These are phyloP conservation scores for Leccinum fuscescens DNA, from an alignment of 1,284 basidiomycete species.

Conservation along the genomic window DNA sequence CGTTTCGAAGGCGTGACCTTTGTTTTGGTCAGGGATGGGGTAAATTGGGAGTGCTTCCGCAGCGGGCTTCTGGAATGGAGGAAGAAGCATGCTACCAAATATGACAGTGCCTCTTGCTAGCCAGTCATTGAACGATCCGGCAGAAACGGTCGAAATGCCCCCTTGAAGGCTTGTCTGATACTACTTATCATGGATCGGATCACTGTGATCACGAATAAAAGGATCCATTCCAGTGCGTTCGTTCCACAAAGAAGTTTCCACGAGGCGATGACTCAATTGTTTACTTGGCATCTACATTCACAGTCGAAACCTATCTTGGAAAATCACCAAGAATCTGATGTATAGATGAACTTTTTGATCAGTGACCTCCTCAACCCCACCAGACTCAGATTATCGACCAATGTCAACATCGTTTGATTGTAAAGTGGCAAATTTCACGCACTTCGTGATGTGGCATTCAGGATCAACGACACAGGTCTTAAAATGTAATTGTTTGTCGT, in stretches of 20 bases:
- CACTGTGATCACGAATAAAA: background rate
- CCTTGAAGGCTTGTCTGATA: background rate
- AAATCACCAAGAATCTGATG: constrained; percentile 1
- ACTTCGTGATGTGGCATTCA: background rate
- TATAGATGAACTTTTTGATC: constrained; percentile 2
- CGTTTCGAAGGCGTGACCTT: constrained; percentile 66
- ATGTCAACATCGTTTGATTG: constrained; percentile 3
- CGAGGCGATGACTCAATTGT: background rate
- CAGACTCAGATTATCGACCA: background rate
- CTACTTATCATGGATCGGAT: background rate
- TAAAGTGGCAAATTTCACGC: constrained; percentile 4
- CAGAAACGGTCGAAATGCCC: background rate
- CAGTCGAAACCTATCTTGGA: constrained; percentile 17
- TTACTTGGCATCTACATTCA: background rate
- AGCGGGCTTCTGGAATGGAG: constrained; percentile 64
- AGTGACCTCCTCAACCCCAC: background rate
- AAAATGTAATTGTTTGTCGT: background rate
- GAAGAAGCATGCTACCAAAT: constrained; percentile 25
- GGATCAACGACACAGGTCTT: constrained; percentile 1
- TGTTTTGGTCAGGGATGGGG: constrained; percentile 50
- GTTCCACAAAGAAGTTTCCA: constrained; percentile 2
- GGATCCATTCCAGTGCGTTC: constrained; percentile 10
- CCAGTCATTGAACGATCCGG: background rate
- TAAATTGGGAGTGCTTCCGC: constrained; percentile 56
- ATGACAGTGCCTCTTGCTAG: constrained; percentile 9